Base-by-base conservation (phyloP, 1,139 yeast species). In the Lodderomyces elongisporus region DNA sequence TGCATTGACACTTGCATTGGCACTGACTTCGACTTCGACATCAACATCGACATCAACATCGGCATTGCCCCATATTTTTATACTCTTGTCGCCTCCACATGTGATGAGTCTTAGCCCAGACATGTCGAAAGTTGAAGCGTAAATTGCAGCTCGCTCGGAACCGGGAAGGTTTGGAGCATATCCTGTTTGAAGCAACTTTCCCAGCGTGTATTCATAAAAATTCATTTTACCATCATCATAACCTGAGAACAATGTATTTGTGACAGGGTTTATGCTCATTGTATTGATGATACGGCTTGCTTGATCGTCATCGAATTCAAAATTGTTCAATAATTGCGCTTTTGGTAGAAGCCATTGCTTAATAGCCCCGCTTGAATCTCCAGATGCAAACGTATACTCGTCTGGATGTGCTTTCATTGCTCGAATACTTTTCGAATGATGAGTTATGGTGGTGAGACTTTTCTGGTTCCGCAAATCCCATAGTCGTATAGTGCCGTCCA, bases 41-140 rank as follows among this genome's bases (percentile, higher is more conserved):
- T n/a, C n/a, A n/a, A n/a, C n/a, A n/a, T n/a, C n/a, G n/a, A n/a
- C n/a, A n/a, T n/a, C n/a, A 33, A 12, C 73, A 42, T 77, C 26
- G 12, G 12, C 26, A 24, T 24, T 80, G 32, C 70, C 76, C 96
- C 96, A 91, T 1, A 91, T 64, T 53, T 88, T 87, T 32, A 91
- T 77, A 47, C 88, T 81, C 56, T 88, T 89, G 56, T 91, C 98
- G 8, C 88, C 81, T 48, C 85, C 95, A 34, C 96, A 87, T 0
- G 96, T 85, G 14, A 91, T 70, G 37, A 91, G 60, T 28, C 96
- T 70, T 45, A 80, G 56, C 0, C 97, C 96, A 43, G 87, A 79
- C 53, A 69, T 65, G 55, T 91, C 97, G 54, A 87, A 88, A 2
- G 77, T 54, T 27, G 89, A 74, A 8, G 89, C 74, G 44, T 81